Evolutionary conservation across 345 rosid species (phyloP).

Genomic region (Eutrema japonicum): DNA sequence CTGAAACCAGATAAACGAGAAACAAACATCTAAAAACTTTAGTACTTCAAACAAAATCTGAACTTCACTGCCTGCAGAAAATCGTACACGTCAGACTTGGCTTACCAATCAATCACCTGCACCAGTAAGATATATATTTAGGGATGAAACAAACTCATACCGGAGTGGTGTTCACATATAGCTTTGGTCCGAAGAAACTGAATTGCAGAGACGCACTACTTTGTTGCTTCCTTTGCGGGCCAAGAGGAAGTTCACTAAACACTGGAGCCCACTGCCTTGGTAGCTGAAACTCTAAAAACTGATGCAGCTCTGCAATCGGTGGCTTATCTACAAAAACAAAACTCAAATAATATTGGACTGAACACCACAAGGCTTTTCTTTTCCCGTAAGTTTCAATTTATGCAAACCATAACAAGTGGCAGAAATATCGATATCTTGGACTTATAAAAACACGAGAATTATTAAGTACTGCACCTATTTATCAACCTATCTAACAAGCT

Average conservation of each 20-base stretch:
- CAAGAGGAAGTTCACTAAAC: constrained; percentile 96
- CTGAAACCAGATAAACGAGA: constrained; percentile 47
- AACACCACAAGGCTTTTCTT: constrained; percentile 5
- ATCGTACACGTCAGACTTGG: constrained; percentile 2
- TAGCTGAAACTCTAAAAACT: constrained; percentile 94
- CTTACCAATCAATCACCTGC: not conserved
- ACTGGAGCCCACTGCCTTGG: constrained; percentile 98
- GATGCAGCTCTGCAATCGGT: constrained; percentile 87
- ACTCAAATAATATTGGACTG: not conserved
- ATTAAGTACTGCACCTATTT: not conserved
- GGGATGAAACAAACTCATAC: constrained; percentile 50
- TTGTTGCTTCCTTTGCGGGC: constrained; percentile 82
- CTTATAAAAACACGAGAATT: not conserved
- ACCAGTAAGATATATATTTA: constrained; percentile 15
- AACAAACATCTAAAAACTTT: constrained; percentile 24
- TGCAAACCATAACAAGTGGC: constrained; percentile 6
- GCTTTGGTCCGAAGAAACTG: constrained; percentile 92
- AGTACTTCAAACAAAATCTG: constrained; percentile 17
- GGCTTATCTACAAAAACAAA: constrained; percentile 74
- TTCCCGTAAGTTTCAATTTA: not conserved
- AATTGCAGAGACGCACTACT: constrained; percentile 75
- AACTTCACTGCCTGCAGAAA: constrained; percentile 12
- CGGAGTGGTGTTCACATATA: constrained; percentile 75
- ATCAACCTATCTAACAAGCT: constrained; percentile 15
- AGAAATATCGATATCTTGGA: not conserved